These are phyloP conservation scores for Saccharomyces hybrid DNA, from an alignment of 1,139 yeast species.

Conservation along the genomic window DNA sequence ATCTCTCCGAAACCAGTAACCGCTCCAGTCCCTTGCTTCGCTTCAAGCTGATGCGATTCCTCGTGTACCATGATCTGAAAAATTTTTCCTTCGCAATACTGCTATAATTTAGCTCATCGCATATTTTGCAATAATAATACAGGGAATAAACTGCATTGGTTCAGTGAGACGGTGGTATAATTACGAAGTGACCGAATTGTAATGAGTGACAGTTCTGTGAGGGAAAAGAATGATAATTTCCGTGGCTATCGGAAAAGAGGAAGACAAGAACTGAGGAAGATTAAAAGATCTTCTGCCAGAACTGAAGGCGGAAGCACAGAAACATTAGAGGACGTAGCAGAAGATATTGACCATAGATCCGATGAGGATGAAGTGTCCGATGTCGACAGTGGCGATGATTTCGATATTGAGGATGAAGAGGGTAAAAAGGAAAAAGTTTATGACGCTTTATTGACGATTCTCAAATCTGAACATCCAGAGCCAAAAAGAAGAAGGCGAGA, in stretches of 20 bases:
- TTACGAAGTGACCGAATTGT: not conserved
- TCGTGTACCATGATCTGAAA: conserved; percentile 11
- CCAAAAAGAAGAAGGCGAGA: conserved; percentile 32
- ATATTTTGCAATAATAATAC: not conserved
- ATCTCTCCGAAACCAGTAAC: not conserved
- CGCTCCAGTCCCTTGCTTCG: conserved; percentile 2
- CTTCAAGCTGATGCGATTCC: not conserved
- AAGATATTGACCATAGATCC: conserved; percentile 5
- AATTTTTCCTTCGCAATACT: conserved; percentile 6
- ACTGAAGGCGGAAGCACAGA: conserved; percentile 26
- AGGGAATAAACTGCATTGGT: not conserved
- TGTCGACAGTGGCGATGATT: conserved; percentile 14
- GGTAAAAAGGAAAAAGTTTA: conserved; percentile 47
- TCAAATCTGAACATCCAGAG: conserved; percentile 44
- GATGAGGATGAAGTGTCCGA: conserved; percentile 20
- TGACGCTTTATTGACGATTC: conserved; percentile 64
- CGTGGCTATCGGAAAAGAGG: conserved; percentile 39
- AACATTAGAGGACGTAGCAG: not conserved
- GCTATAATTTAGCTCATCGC: not conserved
- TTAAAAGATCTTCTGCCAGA: conserved; percentile 45
- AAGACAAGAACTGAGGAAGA: conserved; percentile 48
- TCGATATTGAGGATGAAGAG: conserved; percentile 9
- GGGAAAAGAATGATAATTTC: conserved; percentile 7
- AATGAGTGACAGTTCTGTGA: conserved; percentile 2
- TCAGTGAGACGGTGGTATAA: not conserved